Base-by-base conservation (phyloP, 208 protist species). In the Trypanosoma congolense region DNA sequence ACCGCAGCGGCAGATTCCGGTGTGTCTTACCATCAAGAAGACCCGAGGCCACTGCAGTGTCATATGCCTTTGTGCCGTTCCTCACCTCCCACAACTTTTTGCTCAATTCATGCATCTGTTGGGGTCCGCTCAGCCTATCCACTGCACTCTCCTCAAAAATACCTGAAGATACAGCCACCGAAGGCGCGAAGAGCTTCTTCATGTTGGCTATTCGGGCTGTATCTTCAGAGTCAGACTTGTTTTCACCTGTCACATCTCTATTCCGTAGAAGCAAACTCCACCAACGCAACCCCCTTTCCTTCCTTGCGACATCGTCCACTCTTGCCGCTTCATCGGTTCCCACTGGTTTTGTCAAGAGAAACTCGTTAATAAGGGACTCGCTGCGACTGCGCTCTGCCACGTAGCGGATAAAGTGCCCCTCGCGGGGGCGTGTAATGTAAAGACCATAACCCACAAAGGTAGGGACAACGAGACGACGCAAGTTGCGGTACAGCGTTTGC, bases 371-470 rank as follows among this genome's bases (percentile, higher is more conserved):
- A 8, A 40, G 12, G 1, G 65, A 9, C 18, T 91, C 83, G 35
- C 75, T 61, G 61, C 83, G 75, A 16, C 83, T 69, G 16, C 83
- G 76, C 65, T 87, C 80, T 3, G 77, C 80, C 25, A 86, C 31
- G 61, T 91, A 87, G 21, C 83, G 75, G 21, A 87, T 41, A 35
- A 91, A 91, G 52, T 91, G 83, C 1, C 83, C 83, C 55, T 91
- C 74, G 18, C 70, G 79, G 18, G 83, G 83, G 4, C 83, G 75
- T 1, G 79, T 33, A 29, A 91, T 26, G 47, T 83, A 80, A 10
- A 91, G 66, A 0, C 73, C 76, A 49, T 77, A 83, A 10, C 68
- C 5, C 16, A 65, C 54, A 62, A 91, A 86, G 25, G 44, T 61
- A 3, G 80, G 80, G 18, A 91, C 61, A 5, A 87, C 54, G 16